Percentiles rank a stretch among this genome's conserved stretches.
phyloP scores from a whole-genome alignment of 164 flowering plant species.

The Vitis labrusca region DNA sequence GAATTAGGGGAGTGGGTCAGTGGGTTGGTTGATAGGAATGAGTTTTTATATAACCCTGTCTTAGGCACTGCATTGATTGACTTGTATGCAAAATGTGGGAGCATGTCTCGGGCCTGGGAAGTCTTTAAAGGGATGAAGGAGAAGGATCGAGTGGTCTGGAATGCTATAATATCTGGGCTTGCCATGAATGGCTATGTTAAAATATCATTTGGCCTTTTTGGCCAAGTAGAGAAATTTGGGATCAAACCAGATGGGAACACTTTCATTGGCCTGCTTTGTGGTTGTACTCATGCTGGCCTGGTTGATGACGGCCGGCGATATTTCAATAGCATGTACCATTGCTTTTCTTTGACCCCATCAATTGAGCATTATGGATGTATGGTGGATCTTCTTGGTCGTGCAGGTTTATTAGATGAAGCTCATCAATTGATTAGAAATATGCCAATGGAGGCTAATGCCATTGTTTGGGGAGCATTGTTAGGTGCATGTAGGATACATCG shows the following conservation, averaged over 20 bases:
- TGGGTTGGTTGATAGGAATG: conserved; percentile 20
- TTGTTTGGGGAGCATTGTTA: conserved; percentile 40
- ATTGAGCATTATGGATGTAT: conserved; percentile 42
- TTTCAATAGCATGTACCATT: conserved; percentile 24
- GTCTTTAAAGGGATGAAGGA: conserved; percentile 30
- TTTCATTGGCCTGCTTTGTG: conserved; percentile 35
- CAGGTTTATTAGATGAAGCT: conserved; percentile 34
- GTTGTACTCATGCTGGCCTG: conserved; percentile 38
- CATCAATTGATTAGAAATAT: conserved; percentile 26
- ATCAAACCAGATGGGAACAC: conserved; percentile 29
- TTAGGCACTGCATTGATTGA: conserved; percentile 40
- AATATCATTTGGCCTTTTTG: conserved; percentile 28
- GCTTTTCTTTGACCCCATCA: conserved; percentile 21
- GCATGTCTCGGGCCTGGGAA: conserved; percentile 26
- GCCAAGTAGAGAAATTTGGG: conserved; percentile 32
- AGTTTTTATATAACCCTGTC: conserved; percentile 27
- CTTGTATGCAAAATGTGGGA: conserved; percentile 42
- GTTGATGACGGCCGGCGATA: conserved; percentile 29
- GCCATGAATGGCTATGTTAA: conserved; percentile 32
- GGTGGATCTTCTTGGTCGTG: conserved; percentile 37
- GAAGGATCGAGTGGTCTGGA: conserved; percentile 31
- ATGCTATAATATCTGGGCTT: conserved; percentile 30
- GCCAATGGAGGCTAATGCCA: conserved; percentile 37
- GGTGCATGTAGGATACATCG: conserved; percentile 31
- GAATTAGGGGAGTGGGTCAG: conserved; percentile 33